Conservation (phyloP, 805 yeast genomes). For the Phaffomyces thermotolerans region DNA sequence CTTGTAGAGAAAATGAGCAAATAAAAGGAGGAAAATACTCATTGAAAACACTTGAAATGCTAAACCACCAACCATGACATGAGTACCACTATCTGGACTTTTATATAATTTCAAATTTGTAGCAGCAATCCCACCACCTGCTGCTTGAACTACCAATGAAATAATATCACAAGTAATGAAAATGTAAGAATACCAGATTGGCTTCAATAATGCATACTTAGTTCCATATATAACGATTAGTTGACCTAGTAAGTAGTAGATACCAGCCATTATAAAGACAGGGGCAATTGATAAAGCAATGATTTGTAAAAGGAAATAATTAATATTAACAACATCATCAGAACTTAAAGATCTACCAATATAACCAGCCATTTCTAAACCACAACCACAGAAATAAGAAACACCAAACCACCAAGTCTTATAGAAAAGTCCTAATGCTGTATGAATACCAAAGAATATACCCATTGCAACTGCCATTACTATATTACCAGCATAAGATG, state of each 20-base stretch:
- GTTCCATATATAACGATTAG: slow-evolving; percentile 55
- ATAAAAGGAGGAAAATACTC: slow-evolving; percentile 47
- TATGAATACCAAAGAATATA: slow-evolving; percentile 36
- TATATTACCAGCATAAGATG: slow-evolving; percentile 50
- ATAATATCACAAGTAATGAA: slow-evolving; percentile 62
- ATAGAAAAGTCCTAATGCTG: slow-evolving; percentile 35
- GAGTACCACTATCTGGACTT: slow-evolving; percentile 41
- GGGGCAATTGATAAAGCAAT: slow-evolving; percentile 73
- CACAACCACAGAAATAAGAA: slow-evolving; percentile 48
- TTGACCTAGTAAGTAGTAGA: slow-evolving; percentile 67
- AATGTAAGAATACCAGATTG: slow-evolving; percentile 54
- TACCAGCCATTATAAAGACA: slow-evolving; percentile 77
- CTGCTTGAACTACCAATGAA: slow-evolving; percentile 60
- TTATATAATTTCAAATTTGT: slow-evolving; percentile 28
- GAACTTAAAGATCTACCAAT: slow-evolving; percentile 48
- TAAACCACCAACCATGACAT: slow-evolving; percentile 72
- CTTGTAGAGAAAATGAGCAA: slow-evolving; percentile 38
- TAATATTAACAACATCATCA: slow-evolving; percentile 25
- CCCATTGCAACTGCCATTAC: slow-evolving; percentile 51
- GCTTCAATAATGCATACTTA: slow-evolving; percentile 42
- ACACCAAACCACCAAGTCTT: slow-evolving; percentile 61
- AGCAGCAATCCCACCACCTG: slow-evolving; percentile 51
- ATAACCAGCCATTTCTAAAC: slow-evolving; percentile 63
- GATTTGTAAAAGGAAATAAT: slow-evolving; percentile 54
- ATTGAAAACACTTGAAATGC: slow-evolving; percentile 70